Evolutionary conservation across 331 rosid species (phyloP), one percentile per base, ranked within the genome.

Genomic region (Pyracantha coccinea): DNA sequence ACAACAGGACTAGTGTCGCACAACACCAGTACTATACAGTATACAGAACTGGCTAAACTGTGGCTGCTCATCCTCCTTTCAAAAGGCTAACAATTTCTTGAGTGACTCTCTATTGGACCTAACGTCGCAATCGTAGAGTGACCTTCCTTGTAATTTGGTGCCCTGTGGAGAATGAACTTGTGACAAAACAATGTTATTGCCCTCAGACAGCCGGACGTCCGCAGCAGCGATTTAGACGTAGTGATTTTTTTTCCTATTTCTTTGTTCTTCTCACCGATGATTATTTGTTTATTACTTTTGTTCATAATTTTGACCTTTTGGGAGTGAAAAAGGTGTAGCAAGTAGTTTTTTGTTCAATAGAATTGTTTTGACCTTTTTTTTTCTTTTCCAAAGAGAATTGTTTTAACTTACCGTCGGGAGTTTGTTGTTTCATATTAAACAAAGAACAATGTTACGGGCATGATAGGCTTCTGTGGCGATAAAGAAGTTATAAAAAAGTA

Each of bases 261-360:
- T 50, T 50, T 6, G 57, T 50, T 50, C 57, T 50, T 50, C 27
- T 41, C 20, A 23, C 25, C 20, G 14, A 44, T 45, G 4, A 32
- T 68, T 60, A 33, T 68, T 76, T 76, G 20, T 76, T 60, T 73
- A 19, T 8, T 67, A 24, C 15, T 23, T 50, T 74, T 47, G 20
- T 68, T 78, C 47, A 53, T n/a, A 25, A 3, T n/a, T 38, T 72
- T 24, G 25, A 32, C 15, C 17, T 14, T 21, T 65, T 65, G 35
- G 68, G 33, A 59, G 76, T 59, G 38, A 29, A 14, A 57, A 41
- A 10, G 45, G 31, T 73, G 50, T 79, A 73, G 83, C 71, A 57
- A 60, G 32, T 74, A 60, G 68, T 57, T 57, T 58, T 66, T 27
- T 29, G 45, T 16, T 60, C 64, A 19, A 4, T 38, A 58, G 54